Evolutionary conservation across 768 basidiomycete species (phyloP), one percentile per base, ranked within the genome.

Genomic region (Sistotremastrum suecicum): DNA sequence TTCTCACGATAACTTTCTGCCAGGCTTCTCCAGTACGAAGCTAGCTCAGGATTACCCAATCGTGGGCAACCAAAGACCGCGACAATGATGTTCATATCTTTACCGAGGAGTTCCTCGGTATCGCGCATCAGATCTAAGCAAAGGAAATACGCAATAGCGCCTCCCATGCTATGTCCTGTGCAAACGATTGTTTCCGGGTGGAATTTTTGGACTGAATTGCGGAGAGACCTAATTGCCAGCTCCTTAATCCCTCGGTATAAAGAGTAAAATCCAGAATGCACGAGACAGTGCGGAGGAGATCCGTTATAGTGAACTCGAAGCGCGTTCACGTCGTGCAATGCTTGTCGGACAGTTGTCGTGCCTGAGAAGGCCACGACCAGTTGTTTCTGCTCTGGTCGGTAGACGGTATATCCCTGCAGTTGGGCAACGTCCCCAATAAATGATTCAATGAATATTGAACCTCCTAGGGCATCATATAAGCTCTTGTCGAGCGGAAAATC

Each of bases 141-240:
- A 38, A 75, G 60, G 28, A 78, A 59, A 56, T 72, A 74, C 10
- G 66, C 62, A n/a, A 78, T 54, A 20, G 67, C 67, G 20, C 65
- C 73, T 37, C 76, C 75, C 69, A 77, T 69, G 45, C 73, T 76
- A 53, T 79, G 76, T 1, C 75, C 76, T 1, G 72, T 74, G 32
- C 76, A 50, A 9, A 75, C 65, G 11, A 78, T 45, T 51, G 74
- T 72, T 12, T 47, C 42, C 3, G 60, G 54, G 7, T 50, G 50
- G 31, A 69, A 54, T 44, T 62, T 56, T 9, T 55, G 38, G 8
- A 75, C 52, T 5, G 64, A 70, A 48, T 62, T 60, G 28, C 55
- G 54, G 20, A 78, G 55, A 4, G 60, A 65, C 12, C 63, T 56
- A 5, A 71, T 51, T 0, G 66, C 60, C 11, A 50, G 45, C 0